Base-by-base conservation (phyloP, 1,139 yeast species). In the Scheffersomyces segobiensis region DNA sequence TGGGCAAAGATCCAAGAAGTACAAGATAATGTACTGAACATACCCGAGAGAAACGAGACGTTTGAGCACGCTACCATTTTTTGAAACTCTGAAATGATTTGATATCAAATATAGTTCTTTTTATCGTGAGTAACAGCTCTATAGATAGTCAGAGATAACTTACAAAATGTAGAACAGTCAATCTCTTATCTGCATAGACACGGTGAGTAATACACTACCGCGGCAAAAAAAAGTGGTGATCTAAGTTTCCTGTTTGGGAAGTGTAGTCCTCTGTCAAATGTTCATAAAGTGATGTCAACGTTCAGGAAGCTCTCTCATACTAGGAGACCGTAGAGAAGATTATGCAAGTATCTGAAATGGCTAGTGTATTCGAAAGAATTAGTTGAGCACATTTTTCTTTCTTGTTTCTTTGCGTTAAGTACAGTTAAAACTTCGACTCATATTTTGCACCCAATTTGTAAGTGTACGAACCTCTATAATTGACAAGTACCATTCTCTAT, bases 1-100 rank as follows among this genome's bases (percentile, higher is more conserved):
- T 91, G 96, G 0, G 98, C 97, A 65, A 93, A 87, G 52, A 93
- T 79, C 91, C 98, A 93, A 56, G 91, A 76, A 5, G 60, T 56
- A 50, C 78, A 64, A 5, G 83, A 79, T 10, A 78, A 42, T 2
- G 73, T 62, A 70, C 78, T 74, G 65, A 74, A 82, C 56, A 67
- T 54, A 51, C 66, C 63, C 6, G 84, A 78, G 6, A 53, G 24
- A 22, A 57, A 53, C n/a, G 67, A 58, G 47, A 66, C 49, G 48
- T 56, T 56, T 42, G 61, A 56, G 60, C 73, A 69, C 24, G 58
- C 52, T 46, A 58, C 57, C 69, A 66, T 67, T 17, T 22, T 53
- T 19, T 5, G 20, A 48, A 21, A 6, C 32, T 4, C 32, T 24
- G 24, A 24, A 6, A 10, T 24, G 32, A 24, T 24, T 2, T 4